A percentile compares a stretch with the other conserved stretches of the same genome.
Evolutionary conservation across 164 flowering plant species (phyloP).

Genomic region (Stephania yunnanensis): DNA sequence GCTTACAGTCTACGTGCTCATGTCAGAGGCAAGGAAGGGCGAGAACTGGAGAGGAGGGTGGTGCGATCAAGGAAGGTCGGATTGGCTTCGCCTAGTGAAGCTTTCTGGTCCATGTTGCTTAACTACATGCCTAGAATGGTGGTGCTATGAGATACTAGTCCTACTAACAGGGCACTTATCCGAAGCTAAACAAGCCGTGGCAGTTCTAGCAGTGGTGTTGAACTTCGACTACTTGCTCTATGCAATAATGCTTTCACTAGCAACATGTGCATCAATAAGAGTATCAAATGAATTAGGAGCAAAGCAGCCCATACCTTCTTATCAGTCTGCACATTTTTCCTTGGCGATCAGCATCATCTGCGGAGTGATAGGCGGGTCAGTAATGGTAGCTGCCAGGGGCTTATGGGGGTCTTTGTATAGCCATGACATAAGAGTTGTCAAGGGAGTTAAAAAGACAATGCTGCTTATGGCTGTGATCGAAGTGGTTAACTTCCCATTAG

Average conservation of each 20-base stretch:
- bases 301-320: constrained; percentile 36
- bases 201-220: constrained; percentile 63
- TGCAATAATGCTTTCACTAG: constrained; percentile 68
- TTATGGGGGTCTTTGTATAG: constrained; percentile 71
- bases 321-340: constrained; percentile 45
- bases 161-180: constrained; percentile 62
- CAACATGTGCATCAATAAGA: constrained; percentile 65
- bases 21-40: constrained; percentile 30
- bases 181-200: constrained; percentile 52
- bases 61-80: constrained; percentile 48
- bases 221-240: constrained; percentile 85
- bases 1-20: constrained; percentile 36
- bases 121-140: constrained; percentile 94
- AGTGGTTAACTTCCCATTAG: constrained; percentile 70
- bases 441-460: constrained; percentile 67
- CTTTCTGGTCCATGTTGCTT: constrained; percentile 75
- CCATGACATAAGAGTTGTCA: constrained; percentile 42
- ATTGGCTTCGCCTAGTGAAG: constrained; percentile 54
- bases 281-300: constrained; percentile 88
- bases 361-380: constrained; percentile 49
- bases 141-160: constrained; percentile 86
- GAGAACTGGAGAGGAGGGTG: constrained; percentile 59
- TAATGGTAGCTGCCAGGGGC: constrained; percentile 54
- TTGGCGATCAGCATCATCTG: constrained; percentile 23
- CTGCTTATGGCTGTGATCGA: constrained; percentile 64